A percentile compares a stretch with the other conserved stretches of the same genome.
phyloP scores from a whole-genome alignment of 73 alveolate genomes.

The Paramecium tetraurelia region DNA sequence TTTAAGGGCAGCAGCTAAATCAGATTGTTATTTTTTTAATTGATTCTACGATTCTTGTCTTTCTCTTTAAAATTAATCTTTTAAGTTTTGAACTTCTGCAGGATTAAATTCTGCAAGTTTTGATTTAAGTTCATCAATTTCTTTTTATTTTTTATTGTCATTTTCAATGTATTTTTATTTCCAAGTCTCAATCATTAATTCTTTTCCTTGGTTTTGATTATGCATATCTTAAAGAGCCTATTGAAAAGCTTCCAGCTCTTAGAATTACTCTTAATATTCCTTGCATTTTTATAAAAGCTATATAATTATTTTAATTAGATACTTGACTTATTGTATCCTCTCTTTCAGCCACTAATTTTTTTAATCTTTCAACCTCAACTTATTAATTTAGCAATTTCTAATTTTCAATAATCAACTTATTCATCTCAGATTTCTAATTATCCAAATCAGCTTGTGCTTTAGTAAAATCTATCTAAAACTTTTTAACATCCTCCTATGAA shows the following conservation, averaged over 20 bases:
- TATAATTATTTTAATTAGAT: neutral
- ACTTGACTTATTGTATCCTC: neutral
- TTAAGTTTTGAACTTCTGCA: neutral
- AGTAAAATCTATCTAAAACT: neutral
- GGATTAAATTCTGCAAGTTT: neutral
- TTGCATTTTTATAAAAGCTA: neutral
- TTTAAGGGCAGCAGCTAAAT: neutral
- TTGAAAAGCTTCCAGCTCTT: neutral
- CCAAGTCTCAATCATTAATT: neutral
- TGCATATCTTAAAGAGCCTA: neutral
- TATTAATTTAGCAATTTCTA: neutral
- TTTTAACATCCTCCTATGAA: constrained; percentile 7
- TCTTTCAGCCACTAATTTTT: neutral
- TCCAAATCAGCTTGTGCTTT: neutral
- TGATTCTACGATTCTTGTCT: neutral
- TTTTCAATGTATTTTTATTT: neutral
- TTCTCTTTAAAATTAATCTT: neutral
- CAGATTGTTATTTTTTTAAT: neutral
- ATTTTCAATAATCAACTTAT: neutral
- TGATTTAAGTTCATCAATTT: neutral
- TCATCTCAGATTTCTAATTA: neutral
- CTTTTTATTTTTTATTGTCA: neutral
- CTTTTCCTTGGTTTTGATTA: neutral
- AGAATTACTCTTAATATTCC: neutral
- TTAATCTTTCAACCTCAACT: neutral